Evolutionary conservation across 257 asterid genomes (phyloP).

Genomic region (Datura wrightii): DNA sequence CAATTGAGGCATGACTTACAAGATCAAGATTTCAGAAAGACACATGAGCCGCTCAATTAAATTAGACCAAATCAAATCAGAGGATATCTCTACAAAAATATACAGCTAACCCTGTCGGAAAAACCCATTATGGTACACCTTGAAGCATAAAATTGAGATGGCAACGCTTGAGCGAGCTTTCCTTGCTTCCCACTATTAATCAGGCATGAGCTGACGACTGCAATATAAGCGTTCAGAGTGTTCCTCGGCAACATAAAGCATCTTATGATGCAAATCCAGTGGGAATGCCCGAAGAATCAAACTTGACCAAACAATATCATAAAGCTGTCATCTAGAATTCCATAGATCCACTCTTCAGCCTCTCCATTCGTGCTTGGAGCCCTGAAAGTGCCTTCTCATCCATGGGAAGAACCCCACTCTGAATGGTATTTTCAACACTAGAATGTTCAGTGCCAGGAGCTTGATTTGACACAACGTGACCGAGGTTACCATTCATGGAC

Average conservation of each 20-base stretch:
- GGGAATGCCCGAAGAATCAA: constrained; percentile 16
- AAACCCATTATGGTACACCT: constrained; percentile 6
- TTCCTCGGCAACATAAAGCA: not conserved
- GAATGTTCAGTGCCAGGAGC: constrained; percentile 54
- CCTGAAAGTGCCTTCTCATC: constrained; percentile 97
- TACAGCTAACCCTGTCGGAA: constrained; percentile 28
- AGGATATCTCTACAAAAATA: constrained; percentile 30
- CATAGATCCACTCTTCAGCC: constrained; percentile 86
- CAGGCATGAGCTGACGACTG: not conserved
- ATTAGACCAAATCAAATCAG: constrained; percentile 21
- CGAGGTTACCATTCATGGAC: constrained; percentile 61
- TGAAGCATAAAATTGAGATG: constrained; percentile 2
- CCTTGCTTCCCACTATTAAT: not conserved
- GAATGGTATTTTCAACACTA: constrained; percentile 53
- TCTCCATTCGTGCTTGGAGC: constrained; percentile 98
- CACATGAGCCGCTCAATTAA: constrained; percentile 21
- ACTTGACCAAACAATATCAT: not conserved
- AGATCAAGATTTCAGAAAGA: not conserved
- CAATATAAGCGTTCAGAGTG: not conserved
- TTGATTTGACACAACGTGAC: constrained; percentile 44
- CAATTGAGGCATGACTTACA: not conserved
- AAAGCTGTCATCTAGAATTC: constrained; percentile 44
- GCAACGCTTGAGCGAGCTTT: not conserved
- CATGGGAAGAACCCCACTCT: constrained; percentile 79
- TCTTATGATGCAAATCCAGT: constrained; percentile 8